phyloP scores from a whole-genome alignment of 208 protist genomes.

The Acanthamoeba divionensis region DNA sequence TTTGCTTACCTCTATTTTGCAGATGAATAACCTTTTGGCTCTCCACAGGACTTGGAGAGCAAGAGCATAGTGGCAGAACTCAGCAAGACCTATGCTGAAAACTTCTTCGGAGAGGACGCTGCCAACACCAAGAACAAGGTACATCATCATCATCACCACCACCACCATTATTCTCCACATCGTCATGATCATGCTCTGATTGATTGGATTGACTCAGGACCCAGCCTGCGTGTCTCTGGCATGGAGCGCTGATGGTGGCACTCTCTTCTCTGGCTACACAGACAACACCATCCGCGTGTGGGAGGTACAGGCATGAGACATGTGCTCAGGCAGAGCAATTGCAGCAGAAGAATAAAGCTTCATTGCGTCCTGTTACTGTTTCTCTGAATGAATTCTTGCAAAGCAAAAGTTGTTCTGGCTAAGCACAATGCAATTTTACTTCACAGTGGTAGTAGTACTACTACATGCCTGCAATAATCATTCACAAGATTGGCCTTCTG shows the following conservation, averaged over 20 bases:
- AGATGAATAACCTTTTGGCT: too few species aligned
- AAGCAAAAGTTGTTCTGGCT: not conserved
- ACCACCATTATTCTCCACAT: too few species aligned
- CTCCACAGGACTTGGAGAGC: constrained; percentile 90
- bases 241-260: constrained; percentile 96
- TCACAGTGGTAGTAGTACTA: too few species aligned
- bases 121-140: constrained; percentile 75
- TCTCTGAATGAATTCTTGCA: not conserved
- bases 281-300: constrained; percentile 97
- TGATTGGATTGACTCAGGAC: too few species aligned
- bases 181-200: too few species aligned
- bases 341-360: too few species aligned
- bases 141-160: constrained; percentile 90
- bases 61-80: constrained; percentile 94
- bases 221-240: constrained; percentile 92
- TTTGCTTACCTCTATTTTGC: not conserved
- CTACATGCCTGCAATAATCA: too few species aligned
- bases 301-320: too few species aligned
- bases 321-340: too few species aligned
- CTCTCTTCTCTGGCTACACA: constrained; percentile 97
- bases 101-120: constrained; percentile 59
- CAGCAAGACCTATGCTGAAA: constrained; percentile 72
- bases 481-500: too few species aligned
- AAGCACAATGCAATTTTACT: not conserved
- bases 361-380: not conserved